Evolutionary conservation across 2,329 filamentous ascomycete species (phyloP).

Genomic region (Colletotrichum ledebouriae): DNA sequence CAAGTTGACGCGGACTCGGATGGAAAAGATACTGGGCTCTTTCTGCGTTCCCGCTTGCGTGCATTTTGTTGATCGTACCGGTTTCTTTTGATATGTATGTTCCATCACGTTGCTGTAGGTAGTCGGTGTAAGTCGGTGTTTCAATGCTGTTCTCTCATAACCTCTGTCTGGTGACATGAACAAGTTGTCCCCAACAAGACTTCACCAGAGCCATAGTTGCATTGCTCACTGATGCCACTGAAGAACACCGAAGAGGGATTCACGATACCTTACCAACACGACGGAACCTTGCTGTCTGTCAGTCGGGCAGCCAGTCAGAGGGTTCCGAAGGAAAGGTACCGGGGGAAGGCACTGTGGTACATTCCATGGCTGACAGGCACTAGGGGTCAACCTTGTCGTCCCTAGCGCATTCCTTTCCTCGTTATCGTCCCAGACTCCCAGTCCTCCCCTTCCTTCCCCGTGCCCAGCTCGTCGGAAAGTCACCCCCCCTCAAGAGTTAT

Average conservation of each 20-base stretch:
- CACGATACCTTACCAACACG: neutral
- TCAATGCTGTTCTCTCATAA: too few relatives aligned
- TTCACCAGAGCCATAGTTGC: neutral
- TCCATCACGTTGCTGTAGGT: too few relatives aligned
- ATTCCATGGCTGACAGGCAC: neutral
- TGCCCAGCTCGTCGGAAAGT: conserved; percentile 38
- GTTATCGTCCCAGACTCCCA: neutral
- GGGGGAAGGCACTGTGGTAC: neutral
- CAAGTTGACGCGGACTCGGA: neutral
- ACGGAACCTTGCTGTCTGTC: too few relatives aligned
- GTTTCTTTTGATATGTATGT: too few relatives aligned
- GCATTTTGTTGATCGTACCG: too few relatives aligned
- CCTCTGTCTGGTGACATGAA: too few relatives aligned
- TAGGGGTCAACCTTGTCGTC: too few relatives aligned
- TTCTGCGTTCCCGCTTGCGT: too few relatives aligned
- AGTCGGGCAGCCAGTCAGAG: neutral
- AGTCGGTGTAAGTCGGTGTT: too few relatives aligned
- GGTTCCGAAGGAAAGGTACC: neutral
- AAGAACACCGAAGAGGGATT: neutral
- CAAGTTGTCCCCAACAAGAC: too few relatives aligned
- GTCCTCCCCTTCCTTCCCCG: conserved; percentile 24
- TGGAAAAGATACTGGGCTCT: neutral
- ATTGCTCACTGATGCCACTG: neutral
- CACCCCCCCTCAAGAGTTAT: conserved; percentile 29
- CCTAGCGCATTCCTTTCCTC: neutral